These are phyloP conservation scores for Aspergillus jensenii DNA, from an alignment of 2,329 filamentous ascomycete species.

Conservation along the genomic window DNA sequence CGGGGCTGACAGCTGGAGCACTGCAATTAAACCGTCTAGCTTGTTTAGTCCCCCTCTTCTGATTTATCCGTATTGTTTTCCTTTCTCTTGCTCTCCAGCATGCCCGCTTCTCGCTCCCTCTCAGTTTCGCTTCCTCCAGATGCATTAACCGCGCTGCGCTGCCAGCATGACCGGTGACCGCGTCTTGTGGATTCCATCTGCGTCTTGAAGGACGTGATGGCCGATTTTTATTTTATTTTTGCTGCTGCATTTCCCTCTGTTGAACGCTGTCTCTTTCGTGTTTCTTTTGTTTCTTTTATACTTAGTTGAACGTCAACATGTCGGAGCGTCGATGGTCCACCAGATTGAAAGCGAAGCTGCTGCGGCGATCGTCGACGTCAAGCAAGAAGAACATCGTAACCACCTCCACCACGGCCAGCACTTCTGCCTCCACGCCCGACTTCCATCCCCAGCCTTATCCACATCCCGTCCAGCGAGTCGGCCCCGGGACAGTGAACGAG, in stretches of 20 bases:
- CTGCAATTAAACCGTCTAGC: too few species aligned
- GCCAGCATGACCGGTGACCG: not conserved
- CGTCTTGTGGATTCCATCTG: constrained; percentile 11
- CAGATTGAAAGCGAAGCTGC: constrained; percentile 36
- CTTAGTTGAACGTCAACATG: constrained; percentile 22
- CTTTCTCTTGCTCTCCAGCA: not conserved
- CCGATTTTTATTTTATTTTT: not conserved
- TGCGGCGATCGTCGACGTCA: constrained; percentile 36
- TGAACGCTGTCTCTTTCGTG: not conserved
- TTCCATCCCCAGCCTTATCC: not conserved
- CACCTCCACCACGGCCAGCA: constrained; percentile 8
- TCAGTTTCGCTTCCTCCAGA: not conserved
- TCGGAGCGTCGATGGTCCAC: constrained; percentile 36
- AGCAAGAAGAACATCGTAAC: constrained; percentile 11
- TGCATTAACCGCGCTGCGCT: not conserved
- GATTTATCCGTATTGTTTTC: not conserved
- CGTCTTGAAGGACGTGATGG: constrained; percentile 7
- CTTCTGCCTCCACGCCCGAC: constrained; percentile 5
- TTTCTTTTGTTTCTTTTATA: not conserved
- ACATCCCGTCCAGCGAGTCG: not conserved
- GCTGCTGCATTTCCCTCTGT: not conserved
- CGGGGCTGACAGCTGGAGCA: too few species aligned
- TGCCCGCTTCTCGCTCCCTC: too few species aligned
- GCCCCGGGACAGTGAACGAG: not conserved
- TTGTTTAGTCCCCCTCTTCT: not conserved